Percentiles rank a stretch among this genome's conserved stretches.
These are phyloP conservation scores for Penicillium sp. DNA, from an alignment of 2,329 filamentous ascomycete species.

Conservation along the genomic window DNA sequence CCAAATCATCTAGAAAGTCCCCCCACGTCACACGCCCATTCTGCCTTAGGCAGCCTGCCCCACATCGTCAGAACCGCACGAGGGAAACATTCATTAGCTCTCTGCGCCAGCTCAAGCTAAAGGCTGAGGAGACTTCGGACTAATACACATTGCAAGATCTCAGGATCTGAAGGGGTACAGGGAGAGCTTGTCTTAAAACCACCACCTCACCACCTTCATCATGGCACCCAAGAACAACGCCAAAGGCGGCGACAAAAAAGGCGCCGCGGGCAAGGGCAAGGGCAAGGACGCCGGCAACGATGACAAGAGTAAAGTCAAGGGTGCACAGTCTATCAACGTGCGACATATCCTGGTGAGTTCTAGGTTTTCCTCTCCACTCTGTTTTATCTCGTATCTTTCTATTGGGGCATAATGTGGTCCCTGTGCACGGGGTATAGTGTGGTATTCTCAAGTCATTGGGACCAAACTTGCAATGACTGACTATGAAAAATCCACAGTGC, in stretches of 20 bases:
- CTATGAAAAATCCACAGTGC: conserved; percentile 45
- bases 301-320: conserved; percentile 55
- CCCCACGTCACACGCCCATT: conserved; percentile 8
- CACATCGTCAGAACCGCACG: conserved; percentile 12
- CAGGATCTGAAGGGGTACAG: not conserved
- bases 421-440: not conserved
- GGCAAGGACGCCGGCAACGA: conserved; percentile 43
- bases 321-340: conserved; percentile 66
- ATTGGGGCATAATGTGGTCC: not conserved
- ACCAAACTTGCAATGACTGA: not conserved
- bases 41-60: conserved; percentile 15
- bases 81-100: conserved; percentile 12
- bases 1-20: not conserved
- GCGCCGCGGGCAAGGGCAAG: conserved; percentile 34
- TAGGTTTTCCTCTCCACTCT: not conserved
- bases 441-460: not conserved
- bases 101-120: not conserved
- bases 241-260: conserved; percentile 44
- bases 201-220: not conserved
- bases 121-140: not conserved
- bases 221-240: conserved; percentile 52
- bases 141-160: not conserved
- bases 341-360: conserved; percentile 62
- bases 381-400: conserved; percentile 26
- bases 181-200: not conserved